phyloP scores from a whole-genome alignment of 1,139 yeast genomes.

The Yamadazyma trypodendri region DNA sequence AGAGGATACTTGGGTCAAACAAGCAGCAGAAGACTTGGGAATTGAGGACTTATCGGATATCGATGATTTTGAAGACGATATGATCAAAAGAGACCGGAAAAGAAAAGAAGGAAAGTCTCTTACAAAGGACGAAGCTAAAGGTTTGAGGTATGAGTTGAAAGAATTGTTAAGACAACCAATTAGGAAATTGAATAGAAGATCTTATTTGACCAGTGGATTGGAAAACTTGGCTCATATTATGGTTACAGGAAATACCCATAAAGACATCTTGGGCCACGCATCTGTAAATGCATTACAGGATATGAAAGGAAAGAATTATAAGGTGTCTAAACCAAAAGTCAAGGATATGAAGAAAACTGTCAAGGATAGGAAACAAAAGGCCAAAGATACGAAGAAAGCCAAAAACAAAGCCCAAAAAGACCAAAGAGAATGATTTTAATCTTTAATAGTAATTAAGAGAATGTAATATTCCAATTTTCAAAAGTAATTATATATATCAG shows the following conservation, averaged over 20 bases:
- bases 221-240: conserved; percentile 83
- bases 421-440: too few relatives aligned
- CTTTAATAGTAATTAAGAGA: too few relatives aligned
- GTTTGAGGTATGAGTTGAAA: conserved; percentile 55
- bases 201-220: conserved; percentile 83
- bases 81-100: conserved; percentile 60
- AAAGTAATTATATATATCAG: too few relatives aligned
- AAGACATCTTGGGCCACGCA: conserved; percentile 67
- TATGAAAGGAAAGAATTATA: conserved; percentile 38
- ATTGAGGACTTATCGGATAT: conserved; percentile 66
- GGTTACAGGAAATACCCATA: conserved; percentile 69
- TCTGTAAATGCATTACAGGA: conserved; percentile 70
- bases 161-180: conserved; percentile 58
- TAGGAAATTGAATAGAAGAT: conserved; percentile 65
- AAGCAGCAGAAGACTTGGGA: conserved; percentile 94
- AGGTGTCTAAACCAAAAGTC: conserved; percentile 5
- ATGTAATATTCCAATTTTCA: too few relatives aligned
- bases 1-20: conserved; percentile 77
- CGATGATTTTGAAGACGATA: conserved; percentile 61
- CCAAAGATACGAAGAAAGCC: conserved; percentile 1
- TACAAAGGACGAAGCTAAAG: conserved; percentile 48
- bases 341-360: not conserved
- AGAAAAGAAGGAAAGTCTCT: conserved; percentile 58
- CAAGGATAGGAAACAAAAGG: conserved; percentile 14
- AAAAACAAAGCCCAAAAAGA: not conserved